Conservation (phyloP, 2,329 filamentous ascomycete genomes). For the Delphinella strobiligena region DNA sequence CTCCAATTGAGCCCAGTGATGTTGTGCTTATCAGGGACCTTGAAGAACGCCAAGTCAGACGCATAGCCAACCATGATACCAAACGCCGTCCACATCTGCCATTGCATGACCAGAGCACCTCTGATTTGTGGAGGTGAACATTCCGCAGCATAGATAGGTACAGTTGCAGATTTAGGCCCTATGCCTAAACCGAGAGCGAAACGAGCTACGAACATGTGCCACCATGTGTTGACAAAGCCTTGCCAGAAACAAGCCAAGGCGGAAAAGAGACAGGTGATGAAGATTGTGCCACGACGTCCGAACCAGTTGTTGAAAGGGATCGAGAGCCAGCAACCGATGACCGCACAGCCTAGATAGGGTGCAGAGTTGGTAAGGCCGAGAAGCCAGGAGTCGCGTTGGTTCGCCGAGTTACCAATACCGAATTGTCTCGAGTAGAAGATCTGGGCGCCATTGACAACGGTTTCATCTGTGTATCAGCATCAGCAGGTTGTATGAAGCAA, state of each 20-base stretch:
- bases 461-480: conserved; percentile 36
- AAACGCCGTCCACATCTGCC: conserved; percentile 49
- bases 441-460: conserved; percentile 57
- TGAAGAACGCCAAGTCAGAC: conserved; percentile 41
- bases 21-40: conserved; percentile 44
- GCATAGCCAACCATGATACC: conserved; percentile 52
- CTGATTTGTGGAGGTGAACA: conserved; percentile 37
- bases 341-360: conserved; percentile 54
- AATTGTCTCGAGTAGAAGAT: conserved; percentile 52
- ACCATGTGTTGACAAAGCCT: conserved; percentile 59
- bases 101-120: conserved; percentile 68
- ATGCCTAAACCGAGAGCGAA: conserved; percentile 57
- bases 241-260: conserved; percentile 46
- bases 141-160: conserved; percentile 30
- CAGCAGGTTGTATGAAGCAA: background rate
- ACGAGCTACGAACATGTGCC: conserved; percentile 56
- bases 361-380: conserved; percentile 38
- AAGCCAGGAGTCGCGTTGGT: conserved; percentile 26
- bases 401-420: conserved; percentile 25
- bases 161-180: conserved; percentile 33
- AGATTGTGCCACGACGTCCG: conserved; percentile 63
- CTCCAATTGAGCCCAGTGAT: conserved; percentile 26
- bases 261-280: conserved; percentile 61
- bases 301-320: conserved; percentile 61
- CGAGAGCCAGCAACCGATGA: conserved; percentile 53